Conservation (phyloP, 768 basidiomycete species). For the Suillus sp. region DNA sequence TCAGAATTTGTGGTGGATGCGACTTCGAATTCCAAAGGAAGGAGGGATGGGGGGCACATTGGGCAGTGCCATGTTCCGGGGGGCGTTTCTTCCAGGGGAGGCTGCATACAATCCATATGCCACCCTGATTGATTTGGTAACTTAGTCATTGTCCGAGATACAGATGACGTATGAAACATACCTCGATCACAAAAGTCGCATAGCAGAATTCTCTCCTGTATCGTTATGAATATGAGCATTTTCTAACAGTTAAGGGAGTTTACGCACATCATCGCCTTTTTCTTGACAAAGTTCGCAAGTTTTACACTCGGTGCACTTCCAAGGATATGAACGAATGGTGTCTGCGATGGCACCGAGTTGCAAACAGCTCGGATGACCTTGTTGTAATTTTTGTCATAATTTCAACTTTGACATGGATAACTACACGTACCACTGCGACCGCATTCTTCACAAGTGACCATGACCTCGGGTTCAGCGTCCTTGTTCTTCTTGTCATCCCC, state of each 20-base stretch:
- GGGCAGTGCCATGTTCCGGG: constrained; percentile 82
- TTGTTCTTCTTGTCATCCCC: constrained; percentile 66
- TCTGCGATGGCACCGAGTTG: constrained; percentile 58
- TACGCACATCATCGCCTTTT: constrained; percentile 87
- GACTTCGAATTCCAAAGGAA: constrained; percentile 14
- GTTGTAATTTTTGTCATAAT: constrained; percentile 11
- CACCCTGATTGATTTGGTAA: constrained; percentile 52
- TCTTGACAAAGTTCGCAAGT: constrained; percentile 83
- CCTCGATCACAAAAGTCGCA: constrained; percentile 96
- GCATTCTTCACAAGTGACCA: constrained; percentile 83
- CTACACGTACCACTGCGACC: constrained; percentile 71
- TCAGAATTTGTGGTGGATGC: constrained; percentile 28
- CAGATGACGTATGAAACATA: constrained; percentile 26
- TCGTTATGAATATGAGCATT: constrained; percentile 22
- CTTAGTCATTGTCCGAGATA: constrained; percentile 9
- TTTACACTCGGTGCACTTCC: constrained; percentile 93
- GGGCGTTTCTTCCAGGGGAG: constrained; percentile 71
- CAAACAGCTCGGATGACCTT: constrained; percentile 90
- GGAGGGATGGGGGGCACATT: constrained; percentile 46
- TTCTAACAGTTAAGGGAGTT: constrained; percentile 16
- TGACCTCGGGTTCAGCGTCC: constrained; percentile 55
- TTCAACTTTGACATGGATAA: not conserved
- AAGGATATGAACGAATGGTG: constrained; percentile 69
- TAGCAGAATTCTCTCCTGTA: constrained; percentile 77
- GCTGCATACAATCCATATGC: constrained; percentile 80